Percentiles rank a stretch among this genome's conserved stretches.
phyloP scores from a whole-genome alignment of 2,329 filamentous ascomycete species.

The Penicillium concentricum region DNA sequence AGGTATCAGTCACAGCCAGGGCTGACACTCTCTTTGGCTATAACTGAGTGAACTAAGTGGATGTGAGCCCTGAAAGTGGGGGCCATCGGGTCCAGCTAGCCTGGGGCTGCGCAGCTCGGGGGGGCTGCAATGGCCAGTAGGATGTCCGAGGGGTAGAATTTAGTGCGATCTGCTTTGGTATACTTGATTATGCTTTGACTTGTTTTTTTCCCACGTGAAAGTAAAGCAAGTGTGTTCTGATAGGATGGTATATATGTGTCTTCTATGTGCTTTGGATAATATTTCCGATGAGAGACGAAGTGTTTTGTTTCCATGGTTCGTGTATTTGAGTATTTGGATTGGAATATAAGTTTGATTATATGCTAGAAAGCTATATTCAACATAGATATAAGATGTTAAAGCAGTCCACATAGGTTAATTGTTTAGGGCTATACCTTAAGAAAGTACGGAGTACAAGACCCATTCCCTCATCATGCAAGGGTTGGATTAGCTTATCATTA shows the following conservation, averaged over 20 bases:
- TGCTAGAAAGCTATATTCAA: too few species aligned
- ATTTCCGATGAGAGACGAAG: background rate
- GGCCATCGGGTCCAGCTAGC: background rate
- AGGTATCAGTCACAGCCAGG: slow-evolving; percentile 19
- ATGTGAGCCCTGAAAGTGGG: slow-evolving; percentile 30
- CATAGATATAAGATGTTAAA: background rate
- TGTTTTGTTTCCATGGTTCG: background rate
- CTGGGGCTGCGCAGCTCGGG: slow-evolving; percentile 16
- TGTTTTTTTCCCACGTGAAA: background rate
- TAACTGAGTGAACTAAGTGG: slow-evolving; percentile 23
- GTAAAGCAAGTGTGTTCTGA: background rate
- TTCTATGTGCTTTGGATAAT: background rate
- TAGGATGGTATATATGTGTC: background rate
- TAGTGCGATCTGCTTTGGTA: background rate
- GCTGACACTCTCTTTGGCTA: slow-evolving; percentile 22
- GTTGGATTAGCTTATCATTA: slow-evolving; percentile 7
- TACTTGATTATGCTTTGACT: background rate
- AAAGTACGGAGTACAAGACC: too few species aligned
- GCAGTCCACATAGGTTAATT: background rate
- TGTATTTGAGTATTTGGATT: background rate
- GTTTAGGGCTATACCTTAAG: background rate
- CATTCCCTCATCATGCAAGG: slow-evolving; percentile 6
- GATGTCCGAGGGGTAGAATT: background rate
- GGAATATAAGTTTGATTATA: too few species aligned
- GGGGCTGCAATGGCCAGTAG: slow-evolving; percentile 1